phyloP scores from a whole-genome alignment of 441 rosid species.

The Breynia disticha region DNA sequence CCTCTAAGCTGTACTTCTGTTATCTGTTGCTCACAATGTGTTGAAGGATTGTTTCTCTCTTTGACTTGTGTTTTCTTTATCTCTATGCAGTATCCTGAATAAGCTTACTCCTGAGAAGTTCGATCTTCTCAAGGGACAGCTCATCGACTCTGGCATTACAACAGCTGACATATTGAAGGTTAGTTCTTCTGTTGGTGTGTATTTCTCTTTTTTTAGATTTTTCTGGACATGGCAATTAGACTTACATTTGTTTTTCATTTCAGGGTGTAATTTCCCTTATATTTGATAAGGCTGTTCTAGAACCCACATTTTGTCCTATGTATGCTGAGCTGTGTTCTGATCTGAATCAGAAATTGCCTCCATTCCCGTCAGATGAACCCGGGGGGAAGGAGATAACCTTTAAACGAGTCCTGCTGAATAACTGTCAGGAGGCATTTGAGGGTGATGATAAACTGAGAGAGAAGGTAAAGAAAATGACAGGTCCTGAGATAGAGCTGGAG shows the following conservation, averaged over 20 bases:
- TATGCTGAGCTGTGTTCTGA: conserved; percentile 77
- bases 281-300: conserved; percentile 87
- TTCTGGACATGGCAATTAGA: conserved; percentile 6
- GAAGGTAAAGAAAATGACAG: conserved; percentile 62
- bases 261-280: conserved; percentile 79
- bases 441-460: conserved; percentile 66
- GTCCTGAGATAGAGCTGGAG: conserved; percentile 67
- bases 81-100: conserved; percentile 59
- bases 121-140: conserved; percentile 85
- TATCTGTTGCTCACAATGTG: too few species aligned
- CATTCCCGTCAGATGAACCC: conserved; percentile 76
- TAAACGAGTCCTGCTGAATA: conserved; percentile 66
- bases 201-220: neutral
- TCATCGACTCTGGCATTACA: conserved; percentile 81
- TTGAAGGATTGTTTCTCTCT: too few species aligned
- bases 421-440: conserved; percentile 89
- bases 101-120: conserved; percentile 89
- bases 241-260: conserved; percentile 10
- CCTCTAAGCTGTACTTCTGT: too few species aligned
- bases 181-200: neutral
- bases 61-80: neutral
- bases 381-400: conserved; percentile 75
- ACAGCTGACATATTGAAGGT: conserved; percentile 80
- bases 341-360: conserved; percentile 62
- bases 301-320: conserved; percentile 93